phyloP scores from a whole-genome alignment of 768 basidiomycete species.

The Suillus occidentalis region DNA sequence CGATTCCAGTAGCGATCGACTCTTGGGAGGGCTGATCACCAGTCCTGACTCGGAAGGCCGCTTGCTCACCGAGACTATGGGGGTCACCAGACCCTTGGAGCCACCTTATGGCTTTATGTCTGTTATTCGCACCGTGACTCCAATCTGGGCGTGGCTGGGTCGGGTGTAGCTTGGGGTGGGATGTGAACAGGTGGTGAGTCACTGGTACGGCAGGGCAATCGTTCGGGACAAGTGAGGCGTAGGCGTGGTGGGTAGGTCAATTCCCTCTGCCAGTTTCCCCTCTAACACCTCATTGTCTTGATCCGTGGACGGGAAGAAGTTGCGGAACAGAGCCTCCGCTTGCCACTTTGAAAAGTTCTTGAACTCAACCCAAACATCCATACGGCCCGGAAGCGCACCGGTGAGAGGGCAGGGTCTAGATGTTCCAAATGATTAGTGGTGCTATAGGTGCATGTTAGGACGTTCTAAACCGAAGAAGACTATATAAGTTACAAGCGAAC shows the following conservation, averaged over 20 bases:
- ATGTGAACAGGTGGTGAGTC: no score
- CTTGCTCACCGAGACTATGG: no score
- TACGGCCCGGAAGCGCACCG: conserved; percentile 66
- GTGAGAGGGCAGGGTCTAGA: conserved; percentile 84
- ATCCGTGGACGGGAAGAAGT: conserved; percentile 84
- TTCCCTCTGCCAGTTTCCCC: conserved; percentile 46
- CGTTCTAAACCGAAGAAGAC: neutral
- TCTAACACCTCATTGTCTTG: conserved; percentile 39
- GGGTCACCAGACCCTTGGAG: no score
- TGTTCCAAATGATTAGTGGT: conserved; percentile 92
- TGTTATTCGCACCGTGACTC: no score
- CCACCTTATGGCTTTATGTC: no score
- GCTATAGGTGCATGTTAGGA: conserved; percentile 34
- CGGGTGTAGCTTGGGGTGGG: no score
- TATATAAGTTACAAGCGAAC: no score
- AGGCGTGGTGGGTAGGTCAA: conserved; percentile 41
- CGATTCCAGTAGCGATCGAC: no score
- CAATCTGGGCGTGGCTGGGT: no score
- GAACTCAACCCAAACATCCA: conserved; percentile 94
- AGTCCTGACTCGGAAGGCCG: no score
- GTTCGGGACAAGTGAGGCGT: conserved; percentile 40
- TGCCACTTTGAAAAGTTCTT: conserved; percentile 84
- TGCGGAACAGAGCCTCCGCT: conserved; percentile 82
- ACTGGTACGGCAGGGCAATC: no score
- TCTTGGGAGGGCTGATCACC: no score